Percentiles rank a stretch among this genome's conserved stretches.
These are phyloP conservation scores for Stromatinia cepivora DNA, from an alignment of 2,329 filamentous ascomycete species.

Conservation along the genomic window DNA sequence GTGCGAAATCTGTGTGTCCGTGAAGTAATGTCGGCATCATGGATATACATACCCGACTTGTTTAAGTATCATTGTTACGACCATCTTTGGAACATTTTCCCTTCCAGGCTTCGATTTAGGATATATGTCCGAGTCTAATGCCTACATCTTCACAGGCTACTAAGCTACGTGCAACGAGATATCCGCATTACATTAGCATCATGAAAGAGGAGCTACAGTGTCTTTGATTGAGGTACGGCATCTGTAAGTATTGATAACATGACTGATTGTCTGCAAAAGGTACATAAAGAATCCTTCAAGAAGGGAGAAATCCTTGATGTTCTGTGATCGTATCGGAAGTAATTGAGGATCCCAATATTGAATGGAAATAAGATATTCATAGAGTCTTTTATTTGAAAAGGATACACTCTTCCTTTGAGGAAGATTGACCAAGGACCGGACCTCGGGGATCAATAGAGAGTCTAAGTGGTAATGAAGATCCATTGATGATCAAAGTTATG, in stretches of 20 bases:
- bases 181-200: neutral
- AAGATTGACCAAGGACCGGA: neutral
- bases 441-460: neutral
- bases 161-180: neutral
- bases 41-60: neutral
- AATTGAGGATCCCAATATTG: neutral
- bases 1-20: neutral
- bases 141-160: neutral
- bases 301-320: neutral
- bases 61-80: neutral
- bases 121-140: slow-evolving; percentile 5
- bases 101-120: neutral
- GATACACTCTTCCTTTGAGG: neutral
- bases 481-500: too few relatives aligned
- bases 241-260: slow-evolving; percentile 18
- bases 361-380: neutral
- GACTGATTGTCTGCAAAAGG: neutral
- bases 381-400: neutral
- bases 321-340: neutral
- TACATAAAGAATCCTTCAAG: neutral
- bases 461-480: too few relatives aligned
- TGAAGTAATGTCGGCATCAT: neutral
- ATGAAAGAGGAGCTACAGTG: neutral
- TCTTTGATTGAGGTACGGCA: slow-evolving; percentile 3
- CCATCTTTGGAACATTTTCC: too few relatives aligned